Evolutionary conservation across 2,329 filamentous ascomycete genomes (phyloP), one percentile per base, ranked within the genome.

Genomic region (Ambrosiella beaveri): DNA sequence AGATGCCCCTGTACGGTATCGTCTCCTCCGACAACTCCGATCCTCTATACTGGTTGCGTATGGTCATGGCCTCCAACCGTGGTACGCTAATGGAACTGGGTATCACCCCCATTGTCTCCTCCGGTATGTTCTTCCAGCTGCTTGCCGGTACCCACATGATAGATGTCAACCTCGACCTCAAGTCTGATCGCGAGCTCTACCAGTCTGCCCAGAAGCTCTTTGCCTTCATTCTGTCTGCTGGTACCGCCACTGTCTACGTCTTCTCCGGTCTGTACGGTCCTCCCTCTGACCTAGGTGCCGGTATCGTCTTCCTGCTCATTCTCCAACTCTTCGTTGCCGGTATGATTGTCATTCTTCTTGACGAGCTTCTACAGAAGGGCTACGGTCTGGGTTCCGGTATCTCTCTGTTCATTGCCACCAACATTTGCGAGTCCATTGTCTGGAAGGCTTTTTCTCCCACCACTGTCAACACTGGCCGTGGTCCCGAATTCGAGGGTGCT

Each of bases 391-490:
- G 93, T 74, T 95, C 88, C 70, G 93, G 93, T 75, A 98, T 98
- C 71, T 97, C 91, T 53, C 86, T 98, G 63, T 98, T 98, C 81
- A 98, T 98, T 70, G 93, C 93, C 65, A 98, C 93, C 77, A 97
- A 97, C 81, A 97, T 98, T 69, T 98, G 93, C 87, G 93, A 98
- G 79, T 96, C 91, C 59, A 98, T 98, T 73, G 86, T 98, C 76
- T 98, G 93, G 93, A 96, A 96, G 81, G 93, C 94, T 56, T 97
- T 98, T 80, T 97, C 91, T 57, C 94, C 94, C 59, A 97, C 90
- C 61, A 97, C 93, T 70, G 94, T 97, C 77, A 98, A 98, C 81
- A 98, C 94, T 64, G 93, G 93, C 65, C 89, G 93, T 80, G 93
- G 93, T 62, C 94, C 94, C 67, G 93, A 98, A 76, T 98, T 97